Conservation (phyloP, 164 flowering plant genomes). For the Macadamia integrifolia region DNA sequence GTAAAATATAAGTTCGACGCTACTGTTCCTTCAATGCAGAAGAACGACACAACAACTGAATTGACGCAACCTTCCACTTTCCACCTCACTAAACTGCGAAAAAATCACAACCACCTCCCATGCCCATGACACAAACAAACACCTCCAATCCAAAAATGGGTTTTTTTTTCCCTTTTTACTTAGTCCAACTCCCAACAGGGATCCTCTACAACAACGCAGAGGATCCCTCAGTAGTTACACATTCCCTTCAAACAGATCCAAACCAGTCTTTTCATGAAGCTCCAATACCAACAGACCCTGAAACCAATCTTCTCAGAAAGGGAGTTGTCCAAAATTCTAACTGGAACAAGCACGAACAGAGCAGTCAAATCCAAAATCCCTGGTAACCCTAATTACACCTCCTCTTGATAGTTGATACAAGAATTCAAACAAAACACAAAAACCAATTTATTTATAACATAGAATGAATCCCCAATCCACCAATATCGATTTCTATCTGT, state of each 20-base stretch:
- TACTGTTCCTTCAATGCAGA: not conserved
- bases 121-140: not conserved
- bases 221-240: constrained; percentile 44
- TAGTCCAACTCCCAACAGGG: constrained; percentile 27
- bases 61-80: constrained; percentile 5
- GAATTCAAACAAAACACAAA: no score
- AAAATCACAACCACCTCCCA: constrained; percentile 1
- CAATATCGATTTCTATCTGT: no score
- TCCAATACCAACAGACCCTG: not conserved
- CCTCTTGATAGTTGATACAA: no score
- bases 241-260: constrained; percentile 29
- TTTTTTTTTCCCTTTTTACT: not conserved
- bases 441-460: no score
- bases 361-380: not conserved
- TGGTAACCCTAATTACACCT: not conserved
- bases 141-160: not conserved
- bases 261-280: constrained; percentile 13
- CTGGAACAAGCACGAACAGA: no score
- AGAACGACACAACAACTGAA: not conserved
- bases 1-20: not conserved
- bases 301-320: no score
- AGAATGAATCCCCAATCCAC: no score
- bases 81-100: not conserved
- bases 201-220: constrained; percentile 54
- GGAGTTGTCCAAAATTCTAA: no score